Evolutionary conservation across 805 yeast genomes (phyloP), one percentile per base, ranked within the genome.

Genomic region (Sugiyamaella lignohabitans): DNA sequence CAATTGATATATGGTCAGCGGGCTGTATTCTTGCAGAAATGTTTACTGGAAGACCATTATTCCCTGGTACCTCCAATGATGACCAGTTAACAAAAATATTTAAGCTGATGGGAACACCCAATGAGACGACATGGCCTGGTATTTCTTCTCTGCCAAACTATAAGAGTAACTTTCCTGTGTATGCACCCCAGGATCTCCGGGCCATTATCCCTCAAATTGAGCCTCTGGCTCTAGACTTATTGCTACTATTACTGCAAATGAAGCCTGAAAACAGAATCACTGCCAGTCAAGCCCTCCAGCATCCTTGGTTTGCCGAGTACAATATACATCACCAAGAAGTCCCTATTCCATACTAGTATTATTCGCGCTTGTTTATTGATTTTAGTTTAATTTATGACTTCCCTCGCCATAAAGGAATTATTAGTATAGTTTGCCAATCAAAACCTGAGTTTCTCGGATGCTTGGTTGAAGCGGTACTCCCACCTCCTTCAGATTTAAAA

Each of bases 21-120:
- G 98, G 98, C 14, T 93, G 98, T 68, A 93, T 93, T 46, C 77
- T 93, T 64, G 98, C 97, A 2, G 98, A 93, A 62, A 91, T 93
- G 98, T 84, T 93, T 61, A 86, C 96, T n/a, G 96, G 98, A 27
- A 83, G 91, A 59, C 98, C 98, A 1, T 71, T 93, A 43, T 93
- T 93, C 66, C 96, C 98, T 18, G 98, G 98, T 27, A 81, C 91
- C 10, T 87, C 95, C 36, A 94, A 91, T 65, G 97, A 93, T 47
- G 98, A 93, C 67, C 98, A 93, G 66, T 74, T 93, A 57, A 77
- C 83, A 65, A 86, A 87, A 62, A 93, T 93, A 44, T 93, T 93
- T 71, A 79, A 94, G 62, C 72, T 89, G 21, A 80, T 93, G 84
- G 98, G 98, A 19, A 93, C 98, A 1, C 98, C 98, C 36, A 87